phyloP scores from a whole-genome alignment of 2,329 filamentous ascomycete species.

The Lachnellula arida region DNA sequence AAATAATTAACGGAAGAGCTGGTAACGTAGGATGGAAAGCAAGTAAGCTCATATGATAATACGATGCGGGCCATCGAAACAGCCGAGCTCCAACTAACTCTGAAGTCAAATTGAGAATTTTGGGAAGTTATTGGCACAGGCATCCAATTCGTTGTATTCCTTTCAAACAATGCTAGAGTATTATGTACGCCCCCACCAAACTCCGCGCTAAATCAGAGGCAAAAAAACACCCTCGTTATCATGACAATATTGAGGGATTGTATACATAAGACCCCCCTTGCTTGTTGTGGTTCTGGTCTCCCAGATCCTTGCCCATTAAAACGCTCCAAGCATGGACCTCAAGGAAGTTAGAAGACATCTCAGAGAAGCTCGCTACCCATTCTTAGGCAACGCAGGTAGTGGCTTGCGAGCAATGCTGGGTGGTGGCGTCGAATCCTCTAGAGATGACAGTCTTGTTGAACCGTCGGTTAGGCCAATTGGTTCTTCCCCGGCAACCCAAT shows the following conservation, averaged over 20 bases:
- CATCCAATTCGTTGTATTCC: neutral
- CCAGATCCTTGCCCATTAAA: too few species aligned
- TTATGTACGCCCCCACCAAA: neutral
- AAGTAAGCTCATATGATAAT: too few species aligned
- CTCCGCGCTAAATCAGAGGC: conserved; percentile 5
- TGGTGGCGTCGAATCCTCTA: neutral
- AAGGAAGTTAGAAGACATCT: too few species aligned
- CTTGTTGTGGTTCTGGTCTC: too few species aligned
- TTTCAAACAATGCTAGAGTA: neutral
- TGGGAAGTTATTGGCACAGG: neutral
- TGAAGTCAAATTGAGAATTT: too few species aligned
- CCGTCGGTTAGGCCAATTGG: neutral
- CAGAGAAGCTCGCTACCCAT: conserved; percentile 1
- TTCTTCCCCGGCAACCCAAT: neutral
- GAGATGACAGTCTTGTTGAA: conserved; percentile 6
- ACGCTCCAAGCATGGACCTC: too few species aligned
- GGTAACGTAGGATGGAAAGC: too few species aligned
- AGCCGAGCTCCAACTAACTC: too few species aligned
- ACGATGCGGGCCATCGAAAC: too few species aligned
- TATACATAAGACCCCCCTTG: neutral
- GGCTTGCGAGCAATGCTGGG: conserved; percentile 16
- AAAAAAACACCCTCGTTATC: neutral
- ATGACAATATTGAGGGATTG: neutral
- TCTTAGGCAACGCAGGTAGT: conserved; percentile 15
- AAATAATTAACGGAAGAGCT: too few species aligned